A percentile compares a stretch with the other conserved stretches of the same genome.
These are phyloP conservation scores for Solanum chacoense DNA, from an alignment of 305 asterid genomes.

Conservation along the genomic window DNA sequence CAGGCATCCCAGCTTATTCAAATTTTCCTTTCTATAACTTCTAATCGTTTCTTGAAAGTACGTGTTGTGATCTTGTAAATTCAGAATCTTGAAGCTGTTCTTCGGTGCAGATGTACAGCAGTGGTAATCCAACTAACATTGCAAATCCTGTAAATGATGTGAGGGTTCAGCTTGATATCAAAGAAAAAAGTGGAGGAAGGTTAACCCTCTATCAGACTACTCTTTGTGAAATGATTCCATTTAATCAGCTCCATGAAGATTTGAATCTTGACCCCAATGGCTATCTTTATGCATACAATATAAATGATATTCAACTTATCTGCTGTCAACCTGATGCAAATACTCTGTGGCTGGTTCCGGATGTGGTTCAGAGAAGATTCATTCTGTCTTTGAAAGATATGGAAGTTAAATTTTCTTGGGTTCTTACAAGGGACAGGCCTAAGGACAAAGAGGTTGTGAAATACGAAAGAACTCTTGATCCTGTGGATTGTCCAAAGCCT, in stretches of 20 bases:
- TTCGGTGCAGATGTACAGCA: constrained; percentile 79
- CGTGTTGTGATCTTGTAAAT: neutral
- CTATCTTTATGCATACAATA: constrained; percentile 55
- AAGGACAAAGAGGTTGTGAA: constrained; percentile 88
- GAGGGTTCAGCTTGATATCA: constrained; percentile 76
- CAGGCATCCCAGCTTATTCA: neutral
- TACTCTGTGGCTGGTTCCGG: constrained; percentile 78
- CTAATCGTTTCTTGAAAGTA: neutral
- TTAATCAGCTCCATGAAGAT: constrained; percentile 42
- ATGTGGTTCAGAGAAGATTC: constrained; percentile 63
- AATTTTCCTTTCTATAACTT: neutral
- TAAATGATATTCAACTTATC: constrained; percentile 74
- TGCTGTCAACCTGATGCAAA: constrained; percentile 90
- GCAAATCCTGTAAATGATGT: constrained; percentile 95
- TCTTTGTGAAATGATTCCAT: constrained; percentile 71
- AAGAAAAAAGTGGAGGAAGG: constrained; percentile 79
- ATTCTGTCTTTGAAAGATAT: constrained; percentile 38
- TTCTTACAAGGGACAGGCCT: constrained; percentile 84
- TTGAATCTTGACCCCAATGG: constrained; percentile 49
- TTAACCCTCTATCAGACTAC: constrained; percentile 78
- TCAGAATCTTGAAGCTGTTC: constrained; percentile 10
- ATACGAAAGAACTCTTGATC: constrained; percentile 55
- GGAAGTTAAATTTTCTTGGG: constrained; percentile 76
- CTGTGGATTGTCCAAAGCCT: constrained; percentile 56
- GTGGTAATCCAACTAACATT: constrained; percentile 96